A percentile compares a stretch with the other conserved stretches of the same genome.
Conservation (phyloP, 306 rosid species). For the Crotalaria pallida region DNA sequence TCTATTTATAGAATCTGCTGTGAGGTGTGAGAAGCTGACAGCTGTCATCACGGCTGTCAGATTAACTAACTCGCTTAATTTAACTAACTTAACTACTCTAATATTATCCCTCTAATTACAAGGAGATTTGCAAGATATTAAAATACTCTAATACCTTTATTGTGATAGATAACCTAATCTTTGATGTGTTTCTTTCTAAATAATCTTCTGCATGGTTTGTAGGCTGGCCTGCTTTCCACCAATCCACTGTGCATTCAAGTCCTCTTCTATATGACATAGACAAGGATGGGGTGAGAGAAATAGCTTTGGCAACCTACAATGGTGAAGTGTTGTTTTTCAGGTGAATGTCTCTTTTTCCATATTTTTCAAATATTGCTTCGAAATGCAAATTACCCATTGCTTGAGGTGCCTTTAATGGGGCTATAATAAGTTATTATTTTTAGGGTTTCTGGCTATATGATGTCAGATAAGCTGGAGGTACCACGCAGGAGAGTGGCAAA, state of each 20-base stretch:
- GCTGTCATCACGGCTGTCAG: too few species aligned
- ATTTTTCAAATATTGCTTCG: not conserved
- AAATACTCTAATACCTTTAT: too few species aligned
- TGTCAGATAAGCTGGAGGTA: conserved; percentile 82
- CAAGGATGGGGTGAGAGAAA: conserved; percentile 97
- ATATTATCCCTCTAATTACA: too few species aligned
- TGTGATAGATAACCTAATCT: not conserved
- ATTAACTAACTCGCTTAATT: too few species aligned
- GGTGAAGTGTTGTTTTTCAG: conserved; percentile 98
- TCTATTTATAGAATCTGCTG: too few species aligned
- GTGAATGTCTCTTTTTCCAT: conserved; percentile 36
- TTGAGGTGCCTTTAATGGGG: not conserved
- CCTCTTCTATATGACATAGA: conserved; percentile 93
- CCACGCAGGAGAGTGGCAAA: conserved; percentile 84
- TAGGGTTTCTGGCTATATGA: conserved; percentile 94
- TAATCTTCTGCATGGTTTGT: conserved; percentile 28
- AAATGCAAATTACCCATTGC: not conserved
- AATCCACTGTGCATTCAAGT: conserved; percentile 95
- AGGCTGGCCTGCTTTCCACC: conserved; percentile 99
- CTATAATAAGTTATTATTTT: conserved; percentile 11
- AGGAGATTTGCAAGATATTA: too few species aligned
- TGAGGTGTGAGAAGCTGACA: too few species aligned
- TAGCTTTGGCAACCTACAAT: conserved; percentile 92
- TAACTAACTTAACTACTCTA: too few species aligned
- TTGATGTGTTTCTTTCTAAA: conserved; percentile 10